phyloP scores from a whole-genome alignment of 2,329 filamentous ascomycete species.

The Stachybotrys chartarum region DNA sequence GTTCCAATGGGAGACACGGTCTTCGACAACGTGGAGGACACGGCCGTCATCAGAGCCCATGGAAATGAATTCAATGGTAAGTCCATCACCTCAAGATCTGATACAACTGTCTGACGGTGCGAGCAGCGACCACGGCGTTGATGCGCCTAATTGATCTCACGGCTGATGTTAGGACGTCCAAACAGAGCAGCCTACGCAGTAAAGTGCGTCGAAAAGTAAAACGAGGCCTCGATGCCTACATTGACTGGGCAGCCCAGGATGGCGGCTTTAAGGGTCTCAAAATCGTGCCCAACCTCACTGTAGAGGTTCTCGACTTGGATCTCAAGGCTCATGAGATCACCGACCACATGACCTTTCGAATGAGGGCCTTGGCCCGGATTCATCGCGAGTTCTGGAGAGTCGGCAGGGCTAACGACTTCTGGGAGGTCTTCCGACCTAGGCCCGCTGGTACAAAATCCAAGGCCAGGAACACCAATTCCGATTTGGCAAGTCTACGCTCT shows the following conservation, averaged over 20 bases:
- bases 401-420: conserved; percentile 20
- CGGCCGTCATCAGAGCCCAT: conserved; percentile 31
- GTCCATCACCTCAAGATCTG: background rate
- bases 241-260: conserved; percentile 34
- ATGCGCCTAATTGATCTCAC: conserved; percentile 33
- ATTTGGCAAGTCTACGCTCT: background rate
- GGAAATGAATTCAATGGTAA: conserved; percentile 28
- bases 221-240: conserved; percentile 24
- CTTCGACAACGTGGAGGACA: conserved; percentile 22
- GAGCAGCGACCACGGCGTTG: conserved; percentile 30
- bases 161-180: conserved; percentile 20
- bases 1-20: conserved; percentile 29
- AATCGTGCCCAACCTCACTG: conserved; percentile 30
- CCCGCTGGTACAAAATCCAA: conserved; percentile 3
- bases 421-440: conserved; percentile 9
- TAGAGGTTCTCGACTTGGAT: conserved; percentile 25
- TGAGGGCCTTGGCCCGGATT: conserved; percentile 24
- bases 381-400: conserved; percentile 27
- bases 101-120: conserved; percentile 7
- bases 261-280: conserved; percentile 26
- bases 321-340: conserved; percentile 22
- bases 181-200: conserved; percentile 25
- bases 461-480: background rate
- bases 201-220: conserved; percentile 25
- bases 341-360: conserved; percentile 24